Evolutionary conservation across 805 yeast genomes (phyloP).

Genomic region (Sungouiella thailandica): DNA sequence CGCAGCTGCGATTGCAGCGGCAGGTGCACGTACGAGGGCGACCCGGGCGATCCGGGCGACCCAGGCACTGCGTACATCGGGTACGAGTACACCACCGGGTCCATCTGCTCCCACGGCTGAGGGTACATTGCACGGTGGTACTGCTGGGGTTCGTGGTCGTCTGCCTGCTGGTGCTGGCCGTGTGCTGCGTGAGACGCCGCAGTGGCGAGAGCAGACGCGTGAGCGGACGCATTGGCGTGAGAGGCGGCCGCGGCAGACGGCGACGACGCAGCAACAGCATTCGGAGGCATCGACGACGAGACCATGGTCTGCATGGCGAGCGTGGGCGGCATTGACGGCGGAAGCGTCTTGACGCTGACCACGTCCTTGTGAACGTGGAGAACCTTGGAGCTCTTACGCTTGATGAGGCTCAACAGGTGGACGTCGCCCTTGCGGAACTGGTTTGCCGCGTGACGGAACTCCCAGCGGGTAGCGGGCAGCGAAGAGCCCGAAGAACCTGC

Average conservation of each 20-base stretch:
- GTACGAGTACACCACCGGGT: too few species aligned
- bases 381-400: slow-evolving; percentile 59
- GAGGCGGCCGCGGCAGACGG: background rate
- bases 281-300: too few species aligned
- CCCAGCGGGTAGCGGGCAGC: slow-evolving; percentile 53
- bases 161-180: too few species aligned
- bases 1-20: slow-evolving; percentile 15
- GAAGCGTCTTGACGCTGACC: slow-evolving; percentile 30
- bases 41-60: slow-evolving; percentile 9
- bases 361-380: slow-evolving; percentile 35
- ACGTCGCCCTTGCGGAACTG: slow-evolving; percentile 77
- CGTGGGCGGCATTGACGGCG: slow-evolving; percentile 20
- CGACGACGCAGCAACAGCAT: slow-evolving; percentile 5
- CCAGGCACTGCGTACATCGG: slow-evolving; percentile 4
- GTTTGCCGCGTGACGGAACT: slow-evolving; percentile 79
- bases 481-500: slow-evolving; percentile 15
- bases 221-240: background rate
- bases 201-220: background rate
- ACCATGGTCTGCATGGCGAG: too few species aligned
- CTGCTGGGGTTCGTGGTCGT: too few species aligned
- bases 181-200: background rate
- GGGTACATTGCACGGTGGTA: slow-evolving; percentile 16
- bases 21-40: slow-evolving; percentile 6
- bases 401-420: slow-evolving; percentile 67
- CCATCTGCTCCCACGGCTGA: slow-evolving; percentile 16